phyloP scores from a whole-genome alignment of 2,329 filamentous ascomycete genomes.

The Aspergillus pseudoviridinutans region DNA sequence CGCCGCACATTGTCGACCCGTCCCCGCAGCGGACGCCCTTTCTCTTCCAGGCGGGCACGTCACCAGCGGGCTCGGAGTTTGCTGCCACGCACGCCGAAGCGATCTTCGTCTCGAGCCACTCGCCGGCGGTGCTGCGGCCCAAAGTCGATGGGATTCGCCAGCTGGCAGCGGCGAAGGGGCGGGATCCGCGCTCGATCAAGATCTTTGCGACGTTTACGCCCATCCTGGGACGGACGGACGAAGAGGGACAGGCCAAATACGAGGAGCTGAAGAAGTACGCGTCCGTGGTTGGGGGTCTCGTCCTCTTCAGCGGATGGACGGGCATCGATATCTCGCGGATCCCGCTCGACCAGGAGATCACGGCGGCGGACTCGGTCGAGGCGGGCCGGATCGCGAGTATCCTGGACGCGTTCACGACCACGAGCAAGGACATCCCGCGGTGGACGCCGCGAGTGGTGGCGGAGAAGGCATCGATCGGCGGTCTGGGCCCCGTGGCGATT shows the following conservation, averaged over 20 bases:
- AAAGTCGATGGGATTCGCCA: conserved; percentile 53
- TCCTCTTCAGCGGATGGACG: conserved; percentile 56
- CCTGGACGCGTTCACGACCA: conserved; percentile 48
- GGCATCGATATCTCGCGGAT: conserved; percentile 58
- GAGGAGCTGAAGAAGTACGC: conserved; percentile 51
- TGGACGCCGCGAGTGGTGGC: conserved; percentile 47
- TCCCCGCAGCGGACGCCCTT: conserved; percentile 57
- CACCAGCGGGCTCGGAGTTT: conserved; percentile 54
- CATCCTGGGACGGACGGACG: conserved; percentile 48
- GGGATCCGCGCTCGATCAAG: conserved; percentile 56
- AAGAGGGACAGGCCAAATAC: conserved; percentile 52
- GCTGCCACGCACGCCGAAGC: conserved; percentile 58
- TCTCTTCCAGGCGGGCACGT: conserved; percentile 58
- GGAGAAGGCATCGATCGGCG: conserved; percentile 47
- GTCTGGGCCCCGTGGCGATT: conserved; percentile 47
- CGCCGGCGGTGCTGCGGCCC: conserved; percentile 45
- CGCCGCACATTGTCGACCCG: conserved; percentile 50
- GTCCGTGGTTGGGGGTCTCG: conserved; percentile 51
- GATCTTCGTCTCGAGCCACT: conserved; percentile 57
- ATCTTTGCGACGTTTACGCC: conserved; percentile 52
- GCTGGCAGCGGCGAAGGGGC: conserved; percentile 48
- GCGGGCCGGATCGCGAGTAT: conserved; percentile 50
- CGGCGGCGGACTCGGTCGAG: conserved; percentile 52
- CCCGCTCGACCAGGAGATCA: conserved; percentile 55
- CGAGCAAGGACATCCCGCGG: conserved; percentile 45